phyloP scores from a whole-genome alignment of 208 protist genomes.

The Strigomonas galati region DNA sequence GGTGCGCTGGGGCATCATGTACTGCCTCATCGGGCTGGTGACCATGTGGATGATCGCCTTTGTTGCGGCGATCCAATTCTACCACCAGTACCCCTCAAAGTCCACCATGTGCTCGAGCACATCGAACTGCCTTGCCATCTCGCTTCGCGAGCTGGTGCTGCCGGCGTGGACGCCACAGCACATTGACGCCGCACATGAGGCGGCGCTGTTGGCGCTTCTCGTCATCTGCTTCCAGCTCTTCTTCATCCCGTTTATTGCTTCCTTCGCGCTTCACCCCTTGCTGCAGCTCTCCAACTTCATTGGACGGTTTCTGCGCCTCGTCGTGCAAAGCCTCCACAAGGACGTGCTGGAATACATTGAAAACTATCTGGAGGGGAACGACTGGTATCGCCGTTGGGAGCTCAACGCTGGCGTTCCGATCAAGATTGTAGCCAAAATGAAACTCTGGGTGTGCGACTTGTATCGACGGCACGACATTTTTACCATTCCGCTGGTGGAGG shows the following conservation, averaged over 20 bases:
- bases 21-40: conserved; percentile 43
- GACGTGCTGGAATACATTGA: conserved; percentile 70
- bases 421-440: conserved; percentile 32
- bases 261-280: conserved; percentile 56
- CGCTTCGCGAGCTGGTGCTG: conserved; percentile 55
- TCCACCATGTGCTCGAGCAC: conserved; percentile 31
- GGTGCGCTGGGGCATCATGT: conserved; percentile 56
- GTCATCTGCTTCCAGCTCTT: conserved; percentile 57
- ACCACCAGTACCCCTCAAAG: background rate
- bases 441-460: conserved; percentile 39
- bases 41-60: conserved; percentile 77
- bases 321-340: conserved; percentile 66
- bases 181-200: conserved; percentile 32
- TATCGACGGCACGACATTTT: conserved; percentile 4
- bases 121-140: conserved; percentile 43
- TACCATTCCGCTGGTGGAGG: background rate
- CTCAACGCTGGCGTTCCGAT: conserved; percentile 36
- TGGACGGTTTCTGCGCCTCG: conserved; percentile 66
- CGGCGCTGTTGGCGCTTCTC: conserved; percentile 45
- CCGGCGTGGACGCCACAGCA: conserved; percentile 53
- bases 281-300: conserved; percentile 73
- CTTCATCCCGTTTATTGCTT: conserved; percentile 56
- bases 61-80: conserved; percentile 53
- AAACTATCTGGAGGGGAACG: conserved; percentile 65
- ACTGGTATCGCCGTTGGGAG: conserved; percentile 64